Evolutionary conservation across 352 stramenopile species (phyloP), one percentile per base, ranked within the genome.

Genomic region (Thraustochytrium sp.): DNA sequence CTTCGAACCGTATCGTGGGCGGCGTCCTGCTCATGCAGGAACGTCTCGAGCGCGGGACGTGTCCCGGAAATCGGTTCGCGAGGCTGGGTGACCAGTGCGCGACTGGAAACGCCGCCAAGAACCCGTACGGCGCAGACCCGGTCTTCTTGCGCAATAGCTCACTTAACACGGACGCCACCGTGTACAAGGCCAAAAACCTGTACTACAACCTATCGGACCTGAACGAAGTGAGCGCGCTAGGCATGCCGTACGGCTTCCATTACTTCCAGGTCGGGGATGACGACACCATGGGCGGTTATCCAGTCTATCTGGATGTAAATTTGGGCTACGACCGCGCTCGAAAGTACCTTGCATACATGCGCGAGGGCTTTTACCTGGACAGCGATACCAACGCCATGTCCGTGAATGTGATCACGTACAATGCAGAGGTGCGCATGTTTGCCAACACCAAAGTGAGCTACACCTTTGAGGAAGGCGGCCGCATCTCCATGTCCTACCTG

Each of bases 331-430:
- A 16, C 13, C 13, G 40, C 21, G 68, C 68, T n/a, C 13, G 9
- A 0, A 13, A 53, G 18, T 75, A 46, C 4, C 53, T 80, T 16
- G 68, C 68, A 11, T 80, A 80, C 42, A 53, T 42, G 68, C 18
- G 63, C 8, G 68, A 80, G 53, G 68, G 68, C 18, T 80, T 80
- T 26, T 80, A 46, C 68, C 23, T 80, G 13, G 68, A 80, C 49
- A 23, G n/a, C 5, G 68, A 80, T 26, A 65, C 68, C 26, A 34
- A 64, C 26, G 1, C 5, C 0, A 0, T 80, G 44, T 18, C 31
- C n/a, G 34, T 80, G 18, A 26, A 29, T 1, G 46, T 80, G 31
- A 31, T 80, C 5, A 64, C 53, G 13, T 80, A 80, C 44, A 80
- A 80, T 34, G 3, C 68, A 9, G 5, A 68, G 8, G 23, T 48